Conservation (phyloP, 179 eudicot species). For the Spergularia azorica region DNA sequence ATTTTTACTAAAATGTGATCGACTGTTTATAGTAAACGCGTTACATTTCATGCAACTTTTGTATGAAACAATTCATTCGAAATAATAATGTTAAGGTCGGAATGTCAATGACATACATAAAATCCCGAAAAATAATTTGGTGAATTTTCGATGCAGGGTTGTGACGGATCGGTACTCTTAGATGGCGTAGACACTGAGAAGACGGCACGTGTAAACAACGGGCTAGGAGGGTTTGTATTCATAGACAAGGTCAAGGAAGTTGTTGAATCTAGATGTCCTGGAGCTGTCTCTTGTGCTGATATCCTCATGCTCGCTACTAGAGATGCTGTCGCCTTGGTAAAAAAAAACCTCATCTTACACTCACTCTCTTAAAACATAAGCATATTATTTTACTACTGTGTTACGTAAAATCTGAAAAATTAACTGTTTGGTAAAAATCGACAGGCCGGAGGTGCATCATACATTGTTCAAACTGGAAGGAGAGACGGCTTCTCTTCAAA, state of each 20-base stretch:
- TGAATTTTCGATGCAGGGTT: conserved; percentile 44
- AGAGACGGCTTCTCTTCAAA: conserved; percentile 66
- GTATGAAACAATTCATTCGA: no score
- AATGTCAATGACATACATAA: no score
- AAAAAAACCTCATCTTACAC: neutral
- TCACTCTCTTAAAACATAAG: no score
- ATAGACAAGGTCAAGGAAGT: conserved; percentile 73
- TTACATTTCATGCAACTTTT: no score
- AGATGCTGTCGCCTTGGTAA: conserved; percentile 64
- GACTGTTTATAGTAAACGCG: no score
- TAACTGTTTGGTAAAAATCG: neutral
- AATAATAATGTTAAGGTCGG: no score
- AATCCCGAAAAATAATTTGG: neutral
- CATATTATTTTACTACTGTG: no score
- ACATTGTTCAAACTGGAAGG: conserved; percentile 71
- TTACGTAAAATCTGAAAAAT: no score
- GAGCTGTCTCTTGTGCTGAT: conserved; percentile 79
- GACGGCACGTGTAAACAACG: conserved; percentile 45
- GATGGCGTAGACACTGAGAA: conserved; percentile 63
- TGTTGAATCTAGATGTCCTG: conserved; percentile 58
- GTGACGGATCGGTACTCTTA: conserved; percentile 72
- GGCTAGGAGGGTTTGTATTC: conserved; percentile 55
- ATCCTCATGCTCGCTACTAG: conserved; percentile 73
- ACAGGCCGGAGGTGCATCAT: conserved; percentile 88
- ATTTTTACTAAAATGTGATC: no score